Percentiles rank a stretch among this genome's conserved stretches.
Evolutionary conservation across 2,329 filamentous ascomycete genomes (phyloP).

Genomic region (Lachnellula arida): DNA sequence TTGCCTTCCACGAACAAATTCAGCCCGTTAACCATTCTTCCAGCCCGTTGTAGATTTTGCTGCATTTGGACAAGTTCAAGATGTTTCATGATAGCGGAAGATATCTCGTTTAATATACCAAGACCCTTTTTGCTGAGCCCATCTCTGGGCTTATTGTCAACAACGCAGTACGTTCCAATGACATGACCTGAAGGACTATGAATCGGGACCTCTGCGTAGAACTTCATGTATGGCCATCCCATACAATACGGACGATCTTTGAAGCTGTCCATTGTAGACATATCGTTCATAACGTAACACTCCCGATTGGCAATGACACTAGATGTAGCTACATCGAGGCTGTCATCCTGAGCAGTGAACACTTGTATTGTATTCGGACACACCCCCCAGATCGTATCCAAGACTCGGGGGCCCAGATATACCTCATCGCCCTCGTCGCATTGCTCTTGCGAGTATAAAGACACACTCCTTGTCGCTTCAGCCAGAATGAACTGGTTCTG

Average conservation of each 20-base stretch:
- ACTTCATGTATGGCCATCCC: slow-evolving; percentile 20
- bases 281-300: slow-evolving; percentile 21
- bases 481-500: slow-evolving; percentile 24
- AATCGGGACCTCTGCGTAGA: slow-evolving; percentile 27
- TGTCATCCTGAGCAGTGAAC: slow-evolving; percentile 15
- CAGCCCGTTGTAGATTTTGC: slow-evolving; percentile 46
- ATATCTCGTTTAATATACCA: slow-evolving; percentile 51
- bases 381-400: slow-evolving; percentile 18
- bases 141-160: slow-evolving; percentile 50
- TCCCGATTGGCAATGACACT: slow-evolving; percentile 12
- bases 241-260: slow-evolving; percentile 17
- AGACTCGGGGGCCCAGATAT: slow-evolving; percentile 15
- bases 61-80: slow-evolving; percentile 50
- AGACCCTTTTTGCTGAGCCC: slow-evolving; percentile 45
- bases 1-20: slow-evolving; percentile 48
- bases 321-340: slow-evolving; percentile 5
- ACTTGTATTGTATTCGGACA: slow-evolving; percentile 22
- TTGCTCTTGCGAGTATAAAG: slow-evolving; percentile 9
- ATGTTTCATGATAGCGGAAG: slow-evolving; percentile 53
- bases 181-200: slow-evolving; percentile 29
- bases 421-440: slow-evolving; percentile 14
- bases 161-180: slow-evolving; percentile 56
- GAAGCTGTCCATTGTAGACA: slow-evolving; percentile 16
- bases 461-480: slow-evolving; percentile 20
- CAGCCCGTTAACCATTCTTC: slow-evolving; percentile 48